phyloP scores from a whole-genome alignment of 2,329 filamentous ascomycete genomes.

The Cercospora beticola region DNA sequence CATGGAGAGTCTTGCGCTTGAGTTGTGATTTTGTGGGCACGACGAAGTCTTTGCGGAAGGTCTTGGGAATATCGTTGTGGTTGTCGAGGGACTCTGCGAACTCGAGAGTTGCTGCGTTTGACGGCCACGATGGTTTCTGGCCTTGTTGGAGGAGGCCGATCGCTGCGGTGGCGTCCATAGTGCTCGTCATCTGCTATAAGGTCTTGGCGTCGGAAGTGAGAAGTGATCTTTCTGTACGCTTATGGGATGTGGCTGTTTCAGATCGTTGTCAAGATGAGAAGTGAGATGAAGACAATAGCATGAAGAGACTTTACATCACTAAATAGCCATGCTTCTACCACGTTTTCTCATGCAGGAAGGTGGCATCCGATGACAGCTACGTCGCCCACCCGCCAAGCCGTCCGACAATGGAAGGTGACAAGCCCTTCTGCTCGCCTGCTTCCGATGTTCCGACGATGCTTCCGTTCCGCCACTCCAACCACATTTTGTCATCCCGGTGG shows the following conservation, averaged over 20 bases:
- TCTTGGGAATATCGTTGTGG: slow-evolving; percentile 22
- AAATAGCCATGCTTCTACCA: slow-evolving; percentile 4
- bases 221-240: background rate
- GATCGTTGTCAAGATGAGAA: background rate
- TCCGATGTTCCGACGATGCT: slow-evolving; percentile 1
- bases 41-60: slow-evolving; percentile 59
- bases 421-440: background rate
- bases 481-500: background rate
- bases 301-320: background rate
- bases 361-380: slow-evolving; percentile 7
- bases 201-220: slow-evolving; percentile 1
- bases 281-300: background rate
- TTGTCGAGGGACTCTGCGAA: slow-evolving; percentile 32
- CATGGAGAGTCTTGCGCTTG: slow-evolving; percentile 58
- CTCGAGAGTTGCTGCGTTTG: slow-evolving; percentile 28
- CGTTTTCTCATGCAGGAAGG: slow-evolving; percentile 6
- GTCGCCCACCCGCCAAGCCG: background rate
- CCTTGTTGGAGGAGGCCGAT: slow-evolving; percentile 30
- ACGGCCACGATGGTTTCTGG: slow-evolving; percentile 27
- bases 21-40: slow-evolving; percentile 73
- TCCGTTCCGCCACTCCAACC: background rate
- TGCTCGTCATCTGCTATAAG: background rate
- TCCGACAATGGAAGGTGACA: slow-evolving; percentile 12
- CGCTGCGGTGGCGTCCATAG: slow-evolving; percentile 30
- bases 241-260: background rate